Evolutionary conservation across 2,329 filamentous ascomycete genomes (phyloP), one percentile per base, ranked within the genome.

Genomic region (Pseudonectria foliicola): DNA sequence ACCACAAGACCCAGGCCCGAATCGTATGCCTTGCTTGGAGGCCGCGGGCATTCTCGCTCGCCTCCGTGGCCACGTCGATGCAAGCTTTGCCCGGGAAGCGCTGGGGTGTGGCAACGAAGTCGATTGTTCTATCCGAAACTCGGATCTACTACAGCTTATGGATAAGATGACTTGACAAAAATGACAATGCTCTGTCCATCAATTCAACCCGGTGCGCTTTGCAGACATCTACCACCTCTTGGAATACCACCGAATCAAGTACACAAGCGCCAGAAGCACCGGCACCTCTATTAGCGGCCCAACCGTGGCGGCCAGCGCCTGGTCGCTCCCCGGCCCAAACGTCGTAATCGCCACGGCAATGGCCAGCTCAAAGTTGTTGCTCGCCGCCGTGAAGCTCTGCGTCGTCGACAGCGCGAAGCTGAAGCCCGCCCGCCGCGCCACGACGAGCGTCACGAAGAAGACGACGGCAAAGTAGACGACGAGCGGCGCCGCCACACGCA

Each of bases 331-430:
- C 0, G 81, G 71, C 0, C 87, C 88, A 60, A 83, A 94, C 0
- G 82, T 82, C 0, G 87, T 82, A 3, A 94, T 80, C 0, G 85
- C 85, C 0, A 95, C 87, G 0, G 87, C 87, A 60, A 95, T 94
- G 0, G 88, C 86, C 15, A 95, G 65, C 64, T 95, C 88, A 52
- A 95, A 95, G 55, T 95, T 94, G 54, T 95, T 95, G 56, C 87
- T 94, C 1, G 85, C 84, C 0, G 86, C 89, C 0, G 85, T 93
- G 50, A 94, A 92, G 53, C 84, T 88, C 61, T 93, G 86, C 2
- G 86, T 90, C 10, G 73, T 71, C 2, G 74, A 72, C 1, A 88
- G 56, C 25, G 71, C 70, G 54, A 93, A 93, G 0, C 76, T 77
- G 39, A 88, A 88, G 0, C 85, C 82, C n/a, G 82, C 61, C n/a